phyloP scores from a whole-genome alignment of 805 yeast species.

The Wickerhamomyces kurtzmanii region DNA sequence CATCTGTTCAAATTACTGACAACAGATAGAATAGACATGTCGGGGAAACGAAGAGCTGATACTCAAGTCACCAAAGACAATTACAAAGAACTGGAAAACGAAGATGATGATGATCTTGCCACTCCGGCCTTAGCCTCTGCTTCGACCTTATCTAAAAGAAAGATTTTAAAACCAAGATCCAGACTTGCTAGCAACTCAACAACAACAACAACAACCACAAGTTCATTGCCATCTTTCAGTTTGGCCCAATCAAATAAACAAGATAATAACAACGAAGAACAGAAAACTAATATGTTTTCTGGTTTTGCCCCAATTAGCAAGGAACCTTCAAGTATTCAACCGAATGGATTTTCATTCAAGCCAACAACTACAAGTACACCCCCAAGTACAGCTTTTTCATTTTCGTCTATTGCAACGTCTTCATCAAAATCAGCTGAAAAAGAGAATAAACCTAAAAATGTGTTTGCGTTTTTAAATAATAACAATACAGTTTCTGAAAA shows the following conservation, averaged over 20 bases:
- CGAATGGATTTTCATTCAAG: too few species aligned
- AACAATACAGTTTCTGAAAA: background rate
- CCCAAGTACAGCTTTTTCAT: too few species aligned
- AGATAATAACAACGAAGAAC: slow-evolving; percentile 1
- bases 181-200: slow-evolving; percentile 20
- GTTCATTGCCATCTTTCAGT: background rate
- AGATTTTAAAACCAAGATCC: slow-evolving; percentile 50
- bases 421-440: slow-evolving; percentile 1
- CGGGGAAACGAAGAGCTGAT: slow-evolving; percentile 57
- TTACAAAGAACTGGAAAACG: slow-evolving; percentile 18
- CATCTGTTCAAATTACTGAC: too few species aligned
- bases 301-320: slow-evolving; percentile 4
- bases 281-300: slow-evolving; percentile 2
- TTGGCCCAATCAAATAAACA: background rate
- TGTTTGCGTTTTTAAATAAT: slow-evolving; percentile 2
- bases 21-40: too few species aligned
- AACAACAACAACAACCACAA: background rate
- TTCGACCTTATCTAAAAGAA: slow-evolving; percentile 56
- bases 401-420: background rate
- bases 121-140: slow-evolving; percentile 41
- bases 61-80: slow-evolving; percentile 53
- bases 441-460: slow-evolving; percentile 3
- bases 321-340: too few species aligned
- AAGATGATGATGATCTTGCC: slow-evolving; percentile 28
- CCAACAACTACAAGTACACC: too few species aligned